Conservation (phyloP, 2,329 filamentous ascomycete species). For the Thermomyces lanuginosus region DNA sequence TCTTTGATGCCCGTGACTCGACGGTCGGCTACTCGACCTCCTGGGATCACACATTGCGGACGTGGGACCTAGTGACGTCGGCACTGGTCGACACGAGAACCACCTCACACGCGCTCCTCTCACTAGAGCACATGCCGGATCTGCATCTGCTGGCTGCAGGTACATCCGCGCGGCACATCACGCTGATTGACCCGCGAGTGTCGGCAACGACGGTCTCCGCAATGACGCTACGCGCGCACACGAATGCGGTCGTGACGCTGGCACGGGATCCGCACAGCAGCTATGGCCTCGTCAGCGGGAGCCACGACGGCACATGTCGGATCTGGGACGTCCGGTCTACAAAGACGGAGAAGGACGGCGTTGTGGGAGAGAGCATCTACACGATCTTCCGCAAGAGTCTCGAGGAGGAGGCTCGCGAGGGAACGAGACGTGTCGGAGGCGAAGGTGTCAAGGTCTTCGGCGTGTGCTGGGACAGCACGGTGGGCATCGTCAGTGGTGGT, state of each 20-base stretch:
- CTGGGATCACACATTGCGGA: slow-evolving; percentile 78
- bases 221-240: slow-evolving; percentile 83
- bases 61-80: slow-evolving; percentile 75
- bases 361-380: slow-evolving; percentile 55
- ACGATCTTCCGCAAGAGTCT: slow-evolving; percentile 61
- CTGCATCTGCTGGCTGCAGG: slow-evolving; percentile 53
- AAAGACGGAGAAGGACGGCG: slow-evolving; percentile 43
- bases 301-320: slow-evolving; percentile 78
- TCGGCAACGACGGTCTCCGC: slow-evolving; percentile 60
- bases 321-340: slow-evolving; percentile 76
- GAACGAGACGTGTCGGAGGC: slow-evolving; percentile 45
- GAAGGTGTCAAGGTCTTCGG: slow-evolving; percentile 82
- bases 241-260: slow-evolving; percentile 51
- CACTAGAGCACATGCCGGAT: slow-evolving; percentile 55
- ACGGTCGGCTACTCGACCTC: slow-evolving; percentile 86
- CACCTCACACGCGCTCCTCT: slow-evolving; percentile 69
- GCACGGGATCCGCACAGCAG: slow-evolving; percentile 48
- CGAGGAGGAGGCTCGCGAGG: slow-evolving; percentile 45
- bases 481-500: slow-evolving; percentile 80
- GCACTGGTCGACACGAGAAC: slow-evolving; percentile 65
- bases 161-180: slow-evolving; percentile 72
- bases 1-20: slow-evolving; percentile 70
- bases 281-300: slow-evolving; percentile 74
- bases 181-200: slow-evolving; percentile 76
- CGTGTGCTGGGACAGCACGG: slow-evolving; percentile 67